Conservation (phyloP, 2,329 filamentous ascomycete genomes). For the Calonectria crousiana region DNA sequence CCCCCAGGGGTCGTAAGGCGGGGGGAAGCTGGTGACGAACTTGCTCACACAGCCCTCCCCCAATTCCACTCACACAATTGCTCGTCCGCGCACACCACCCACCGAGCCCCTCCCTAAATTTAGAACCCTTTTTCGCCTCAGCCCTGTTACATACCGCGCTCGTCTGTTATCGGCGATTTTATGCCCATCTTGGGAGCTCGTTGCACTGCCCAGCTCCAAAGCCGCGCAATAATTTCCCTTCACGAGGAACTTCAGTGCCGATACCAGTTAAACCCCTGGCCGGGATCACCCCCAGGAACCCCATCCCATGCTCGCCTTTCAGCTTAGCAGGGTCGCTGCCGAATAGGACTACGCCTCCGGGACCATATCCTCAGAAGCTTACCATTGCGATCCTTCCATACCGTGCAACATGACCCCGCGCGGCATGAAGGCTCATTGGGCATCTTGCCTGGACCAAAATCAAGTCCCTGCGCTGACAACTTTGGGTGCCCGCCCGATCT, state of each 20-base stretch:
- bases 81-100: slow-evolving; percentile 26
- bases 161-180: slow-evolving; percentile 20
- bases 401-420: background rate
- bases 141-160: slow-evolving; percentile 27
- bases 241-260: background rate
- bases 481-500: slow-evolving; percentile 3
- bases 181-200: slow-evolving; percentile 16
- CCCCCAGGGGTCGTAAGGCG: background rate
- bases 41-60: slow-evolving; percentile 31
- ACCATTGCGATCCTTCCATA: background rate
- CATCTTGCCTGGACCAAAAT: background rate
- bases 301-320: background rate
- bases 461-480: slow-evolving; percentile 3
- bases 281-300: background rate
- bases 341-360: background rate
- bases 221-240: slow-evolving; percentile 4
- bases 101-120: slow-evolving; percentile 39
- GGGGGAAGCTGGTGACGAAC: slow-evolving; percentile 15
- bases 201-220: slow-evolving; percentile 18
- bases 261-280: background rate
- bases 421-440: background rate
- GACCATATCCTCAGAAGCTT: background rate
- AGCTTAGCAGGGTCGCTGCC: background rate
- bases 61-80: slow-evolving; percentile 5
- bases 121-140: slow-evolving; percentile 41